Percentiles rank a stretch among this genome's conserved stretches.
Evolutionary conservation across 164 flowering plant genomes (phyloP).

Genomic region (Amborella trichopoda): DNA sequence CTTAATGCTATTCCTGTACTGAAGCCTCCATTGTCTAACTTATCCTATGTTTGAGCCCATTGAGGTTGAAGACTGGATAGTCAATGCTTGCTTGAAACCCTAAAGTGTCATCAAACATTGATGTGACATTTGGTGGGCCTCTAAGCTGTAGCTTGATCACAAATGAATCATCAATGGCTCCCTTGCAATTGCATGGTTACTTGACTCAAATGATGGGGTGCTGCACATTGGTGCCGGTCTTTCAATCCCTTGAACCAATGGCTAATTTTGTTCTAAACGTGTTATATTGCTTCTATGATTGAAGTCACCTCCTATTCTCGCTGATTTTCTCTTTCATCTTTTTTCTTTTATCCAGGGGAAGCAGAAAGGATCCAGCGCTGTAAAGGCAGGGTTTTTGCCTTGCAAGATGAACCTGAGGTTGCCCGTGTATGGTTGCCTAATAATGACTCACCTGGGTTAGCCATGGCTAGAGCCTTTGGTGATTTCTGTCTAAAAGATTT

Average conservation of each 20-base stretch:
- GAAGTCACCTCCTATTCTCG: background rate
- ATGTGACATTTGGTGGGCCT: background rate
- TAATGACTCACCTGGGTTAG: conserved; percentile 73
- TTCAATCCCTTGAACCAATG: background rate
- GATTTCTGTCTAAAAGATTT: conserved; percentile 69
- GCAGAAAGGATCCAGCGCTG: conserved; percentile 90
- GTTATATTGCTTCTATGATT: background rate
- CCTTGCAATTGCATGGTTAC: background rate
- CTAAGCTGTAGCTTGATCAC: background rate
- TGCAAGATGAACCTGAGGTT: conserved; percentile 99
- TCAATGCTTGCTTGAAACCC: no score
- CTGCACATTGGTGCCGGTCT: background rate
- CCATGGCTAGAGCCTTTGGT: conserved; percentile 78
- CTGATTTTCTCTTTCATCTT: background rate
- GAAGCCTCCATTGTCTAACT: no score
- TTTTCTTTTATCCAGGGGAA: conserved; percentile 43
- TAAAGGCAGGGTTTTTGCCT: conserved; percentile 91
- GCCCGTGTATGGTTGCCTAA: conserved; percentile 80
- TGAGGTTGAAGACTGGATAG: no score
- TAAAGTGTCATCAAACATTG: no score
- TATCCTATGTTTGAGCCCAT: no score
- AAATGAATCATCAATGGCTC: background rate
- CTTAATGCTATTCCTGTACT: no score
- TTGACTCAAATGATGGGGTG: background rate
- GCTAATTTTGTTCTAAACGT: background rate